Conservation (phyloP, 805 yeast species). For the Saturnispora besseyi region DNA sequence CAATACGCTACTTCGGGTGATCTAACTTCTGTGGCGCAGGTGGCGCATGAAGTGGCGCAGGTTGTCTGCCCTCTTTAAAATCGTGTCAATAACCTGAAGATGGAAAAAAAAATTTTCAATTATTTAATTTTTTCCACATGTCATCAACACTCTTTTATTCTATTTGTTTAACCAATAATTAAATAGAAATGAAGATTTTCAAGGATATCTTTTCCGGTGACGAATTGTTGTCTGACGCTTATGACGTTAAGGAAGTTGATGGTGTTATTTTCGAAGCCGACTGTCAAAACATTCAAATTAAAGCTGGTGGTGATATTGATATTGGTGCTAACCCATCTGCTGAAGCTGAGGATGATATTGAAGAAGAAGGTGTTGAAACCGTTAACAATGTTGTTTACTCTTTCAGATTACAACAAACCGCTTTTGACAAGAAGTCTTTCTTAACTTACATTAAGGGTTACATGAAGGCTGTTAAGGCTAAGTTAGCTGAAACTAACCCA, state of each 20-base stretch:
- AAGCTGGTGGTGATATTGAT: slow-evolving; percentile 82
- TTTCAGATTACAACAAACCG: slow-evolving; percentile 94
- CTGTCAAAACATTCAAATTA: slow-evolving; percentile 85
- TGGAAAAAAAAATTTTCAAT: slow-evolving; percentile 8
- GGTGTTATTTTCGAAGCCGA: slow-evolving; percentile 94
- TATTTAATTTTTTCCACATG: slow-evolving; percentile 11
- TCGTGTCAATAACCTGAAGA: neutral
- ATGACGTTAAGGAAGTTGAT: slow-evolving; percentile 80
- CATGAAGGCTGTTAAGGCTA: slow-evolving; percentile 94
- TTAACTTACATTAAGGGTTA: slow-evolving; percentile 95
- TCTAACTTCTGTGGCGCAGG: neutral
- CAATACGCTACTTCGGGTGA: neutral
- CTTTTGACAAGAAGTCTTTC: slow-evolving; percentile 97
- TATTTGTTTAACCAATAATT: neutral
- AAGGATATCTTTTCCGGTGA: slow-evolving; percentile 87
- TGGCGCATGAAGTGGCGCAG: slow-evolving; percentile 11
- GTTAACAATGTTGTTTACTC: slow-evolving; percentile 99
- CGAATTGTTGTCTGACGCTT: slow-evolving; percentile 96
- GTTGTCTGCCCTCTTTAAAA: slow-evolving; percentile 3
- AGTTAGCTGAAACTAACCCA: slow-evolving; percentile 83
- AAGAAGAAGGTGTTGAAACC: slow-evolving; percentile 78
- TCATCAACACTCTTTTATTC: neutral
- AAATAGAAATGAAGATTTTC: slow-evolving; percentile 31
- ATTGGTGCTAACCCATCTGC: slow-evolving; percentile 99
- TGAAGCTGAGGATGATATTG: slow-evolving; percentile 79